Conservation (phyloP, 495 filamentous ascomycete genomes). For the Durotheca rogersii region DNA sequence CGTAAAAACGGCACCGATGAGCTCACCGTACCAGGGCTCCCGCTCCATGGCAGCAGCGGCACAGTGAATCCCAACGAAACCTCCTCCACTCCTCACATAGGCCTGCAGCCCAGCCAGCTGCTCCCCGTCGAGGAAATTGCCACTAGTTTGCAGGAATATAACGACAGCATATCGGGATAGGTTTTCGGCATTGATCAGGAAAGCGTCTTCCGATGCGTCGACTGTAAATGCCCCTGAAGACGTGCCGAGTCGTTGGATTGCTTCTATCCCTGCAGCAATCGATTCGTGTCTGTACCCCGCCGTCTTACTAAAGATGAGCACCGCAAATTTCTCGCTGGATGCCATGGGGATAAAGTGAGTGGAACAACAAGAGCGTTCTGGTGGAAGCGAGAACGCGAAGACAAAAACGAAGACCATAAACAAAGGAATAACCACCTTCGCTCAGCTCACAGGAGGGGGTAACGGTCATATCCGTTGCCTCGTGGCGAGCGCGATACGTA, state of each 20-base stretch:
- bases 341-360: neutral
- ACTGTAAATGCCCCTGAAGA: constrained; percentile 25
- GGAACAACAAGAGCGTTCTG: neutral
- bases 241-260: constrained; percentile 29
- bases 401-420: too few relatives aligned
- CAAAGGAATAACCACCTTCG: too few relatives aligned
- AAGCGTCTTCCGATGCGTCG: constrained; percentile 36
- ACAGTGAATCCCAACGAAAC: constrained; percentile 43
- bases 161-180: constrained; percentile 37
- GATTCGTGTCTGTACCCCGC: constrained; percentile 39
- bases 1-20: constrained; percentile 41
- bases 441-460: too few relatives aligned
- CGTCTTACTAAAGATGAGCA: constrained; percentile 42
- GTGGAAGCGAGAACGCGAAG: neutral
- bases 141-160: constrained; percentile 40
- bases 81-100: constrained; percentile 37
- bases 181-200: constrained; percentile 26
- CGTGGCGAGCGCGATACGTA: too few relatives aligned
- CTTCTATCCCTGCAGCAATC: constrained; percentile 37
- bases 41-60: constrained; percentile 36
- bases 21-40: constrained; percentile 37
- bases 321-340: constrained; percentile 1
- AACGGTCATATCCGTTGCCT: too few relatives aligned
- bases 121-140: constrained; percentile 35
- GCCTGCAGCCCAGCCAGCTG: constrained; percentile 34